A percentile compares a stretch with the other conserved stretches of the same genome.
Conservation (phyloP, 306 rosid genomes). For the Dicorynia guianensis region DNA sequence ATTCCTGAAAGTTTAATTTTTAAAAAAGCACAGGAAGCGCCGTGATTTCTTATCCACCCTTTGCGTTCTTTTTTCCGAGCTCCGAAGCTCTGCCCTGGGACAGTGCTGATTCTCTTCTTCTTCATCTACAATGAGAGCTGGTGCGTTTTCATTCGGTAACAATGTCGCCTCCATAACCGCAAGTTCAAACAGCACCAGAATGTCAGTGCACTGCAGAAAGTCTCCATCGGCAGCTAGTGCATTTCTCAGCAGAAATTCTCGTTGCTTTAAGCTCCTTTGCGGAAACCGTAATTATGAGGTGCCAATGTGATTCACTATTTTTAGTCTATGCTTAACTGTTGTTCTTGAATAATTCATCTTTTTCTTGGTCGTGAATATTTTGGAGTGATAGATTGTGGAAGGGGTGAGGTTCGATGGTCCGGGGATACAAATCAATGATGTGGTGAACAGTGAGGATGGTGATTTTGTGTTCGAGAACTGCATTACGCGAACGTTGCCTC, state of each 20-base stretch:
- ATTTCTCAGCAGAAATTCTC: constrained; percentile 29
- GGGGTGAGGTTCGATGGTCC: constrained; percentile 52
- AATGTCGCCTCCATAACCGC: constrained; percentile 13
- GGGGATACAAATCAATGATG: constrained; percentile 30
- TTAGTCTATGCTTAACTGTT: background rate
- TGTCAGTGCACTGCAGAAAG: background rate
- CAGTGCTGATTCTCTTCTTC: background rate
- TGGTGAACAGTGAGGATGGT: constrained; percentile 46
- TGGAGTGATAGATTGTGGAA: constrained; percentile 23
- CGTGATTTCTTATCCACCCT: too few species aligned
- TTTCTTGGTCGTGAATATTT: background rate
- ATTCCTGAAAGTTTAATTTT: too few species aligned
- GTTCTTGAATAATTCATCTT: background rate
- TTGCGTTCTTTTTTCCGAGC: background rate
- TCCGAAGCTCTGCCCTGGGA: background rate
- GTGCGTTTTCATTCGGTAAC: background rate
- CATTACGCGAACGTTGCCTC: constrained; percentile 67
- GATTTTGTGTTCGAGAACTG: constrained; percentile 72
- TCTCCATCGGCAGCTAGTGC: background rate
- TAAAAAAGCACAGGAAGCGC: too few species aligned
- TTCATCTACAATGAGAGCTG: constrained; percentile 15
- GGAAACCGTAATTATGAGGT: background rate
- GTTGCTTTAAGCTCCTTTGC: constrained; percentile 14
- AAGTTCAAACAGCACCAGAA: background rate
- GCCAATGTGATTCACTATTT: background rate